A percentile compares a stretch with the other conserved stretches of the same genome.
Conservation (phyloP, 1,284 basidiomycete genomes). For the Violaceomyces palustris region DNA sequence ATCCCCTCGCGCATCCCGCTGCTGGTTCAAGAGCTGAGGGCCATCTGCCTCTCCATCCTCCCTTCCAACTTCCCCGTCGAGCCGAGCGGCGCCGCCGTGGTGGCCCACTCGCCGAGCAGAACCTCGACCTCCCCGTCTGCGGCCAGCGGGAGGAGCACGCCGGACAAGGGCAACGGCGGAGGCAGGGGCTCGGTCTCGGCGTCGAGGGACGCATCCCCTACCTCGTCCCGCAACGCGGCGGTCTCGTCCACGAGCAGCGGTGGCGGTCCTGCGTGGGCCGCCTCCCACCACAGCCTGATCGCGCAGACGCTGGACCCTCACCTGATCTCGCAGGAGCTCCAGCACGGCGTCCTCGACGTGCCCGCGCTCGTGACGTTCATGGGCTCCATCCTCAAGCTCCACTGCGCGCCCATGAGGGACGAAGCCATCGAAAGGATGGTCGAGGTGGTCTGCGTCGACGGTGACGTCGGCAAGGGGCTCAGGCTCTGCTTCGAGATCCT, state of each 20-base stretch:
- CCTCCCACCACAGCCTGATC: conserved; percentile 51
- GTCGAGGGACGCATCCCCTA: background rate
- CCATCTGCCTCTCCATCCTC: conserved; percentile 77
- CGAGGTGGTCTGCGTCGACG: conserved; percentile 21
- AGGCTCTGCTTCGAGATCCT: conserved; percentile 82
- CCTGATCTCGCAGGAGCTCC: conserved; percentile 74
- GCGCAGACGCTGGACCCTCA: conserved; percentile 57
- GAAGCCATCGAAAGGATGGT: conserved; percentile 78
- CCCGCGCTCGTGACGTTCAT: conserved; percentile 73
- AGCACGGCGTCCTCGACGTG: conserved; percentile 72
- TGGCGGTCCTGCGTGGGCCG: conserved; percentile 5
- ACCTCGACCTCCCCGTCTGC: background rate
- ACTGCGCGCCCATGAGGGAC: conserved; percentile 90
- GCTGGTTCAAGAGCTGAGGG: conserved; percentile 71
- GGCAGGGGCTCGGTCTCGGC: no score
- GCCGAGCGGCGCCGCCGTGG: conserved; percentile 61
- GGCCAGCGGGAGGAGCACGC: no score
- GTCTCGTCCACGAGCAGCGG: background rate
- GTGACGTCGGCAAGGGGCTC: conserved; percentile 65
- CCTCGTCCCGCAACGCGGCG: background rate
- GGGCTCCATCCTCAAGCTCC: conserved; percentile 75
- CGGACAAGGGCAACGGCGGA: no score
- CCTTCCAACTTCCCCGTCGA: conserved; percentile 55
- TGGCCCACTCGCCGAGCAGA: conserved; percentile 52
- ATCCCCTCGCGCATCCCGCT: conserved; percentile 67